Base-by-base conservation (phyloP, 2,329 filamentous ascomycete species). In the Chalaropsis thielavioides region DNA sequence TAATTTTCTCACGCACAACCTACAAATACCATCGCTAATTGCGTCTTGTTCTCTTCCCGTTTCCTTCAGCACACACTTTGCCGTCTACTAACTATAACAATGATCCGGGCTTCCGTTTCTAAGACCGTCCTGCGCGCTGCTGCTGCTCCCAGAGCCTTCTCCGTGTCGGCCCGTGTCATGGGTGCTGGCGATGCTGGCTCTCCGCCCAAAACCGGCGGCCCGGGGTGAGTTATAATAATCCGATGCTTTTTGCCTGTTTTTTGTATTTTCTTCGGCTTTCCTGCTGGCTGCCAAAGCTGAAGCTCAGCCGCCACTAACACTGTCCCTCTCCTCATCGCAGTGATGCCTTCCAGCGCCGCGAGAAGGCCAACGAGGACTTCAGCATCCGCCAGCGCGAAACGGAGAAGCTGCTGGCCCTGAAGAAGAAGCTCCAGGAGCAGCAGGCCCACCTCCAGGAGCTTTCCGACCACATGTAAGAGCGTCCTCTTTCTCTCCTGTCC, bases 261-360 rank as follows among this genome's bases (percentile, higher is more conserved):
- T 46, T 17, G n/a, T 22, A 10, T 51, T 7, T 27, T 24, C 24
- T 11, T 22, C 19, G 4, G 2, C 31, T 3, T 31, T 31, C 6
- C 31, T 31, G 31, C 31, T 31, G 31, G 2, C 22, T 17, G 10
- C 43, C 15, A 17, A 59, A 35, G 10, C n/a, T 10, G 5, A 38
- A 38, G 35, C 35, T 7, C 35, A 10, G 35, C 7, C 1, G 5
- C n/a, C 11, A 13, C 61, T 63, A 60, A 63, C n/a, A 2, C 49
- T n/a, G 15, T 22, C 3, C 43, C 31, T 44, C 22, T 62, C 17
- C n/a, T 41, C 31, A 15, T 31, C 13, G 24, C 70, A 95, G 92
- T 71, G 92, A 99, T 74, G 85, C 90, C 66, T 99, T 96, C 83
- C 90, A 87, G 78, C 88, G 87, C 78, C 90, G 94, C 71, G 94